Conservation (phyloP, 495 filamentous ascomycete genomes). For the Aspergillus sparsus region DNA sequence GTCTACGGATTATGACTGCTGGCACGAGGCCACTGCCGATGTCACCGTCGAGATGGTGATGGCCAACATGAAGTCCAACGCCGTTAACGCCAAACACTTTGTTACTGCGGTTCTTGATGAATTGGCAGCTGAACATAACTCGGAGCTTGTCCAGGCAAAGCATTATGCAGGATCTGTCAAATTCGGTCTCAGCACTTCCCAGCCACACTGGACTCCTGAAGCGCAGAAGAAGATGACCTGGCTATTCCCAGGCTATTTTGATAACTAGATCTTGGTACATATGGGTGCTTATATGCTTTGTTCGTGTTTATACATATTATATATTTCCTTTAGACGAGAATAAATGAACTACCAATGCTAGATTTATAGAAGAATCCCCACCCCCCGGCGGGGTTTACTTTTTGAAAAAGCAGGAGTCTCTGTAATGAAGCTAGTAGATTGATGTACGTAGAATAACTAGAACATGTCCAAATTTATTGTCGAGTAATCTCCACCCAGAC, state of each 20-base stretch:
- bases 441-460: too few species aligned
- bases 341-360: too few species aligned
- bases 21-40: conserved; percentile 70
- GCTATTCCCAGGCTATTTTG: conserved; percentile 65
- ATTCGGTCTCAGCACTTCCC: conserved; percentile 68
- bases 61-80: conserved; percentile 91
- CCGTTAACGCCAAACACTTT: conserved; percentile 79
- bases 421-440: too few species aligned
- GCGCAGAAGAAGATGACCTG: conserved; percentile 70
- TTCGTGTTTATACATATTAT: too few species aligned
- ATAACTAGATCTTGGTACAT: not conserved
- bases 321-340: too few species aligned
- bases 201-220: conserved; percentile 60
- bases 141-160: conserved; percentile 75
- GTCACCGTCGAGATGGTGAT: conserved; percentile 98
- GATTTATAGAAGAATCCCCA: too few species aligned
- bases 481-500: too few species aligned
- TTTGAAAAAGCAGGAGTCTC: too few species aligned
- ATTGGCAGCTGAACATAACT: conserved; percentile 72
- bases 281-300: too few species aligned
- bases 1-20: conserved; percentile 99
- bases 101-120: conserved; percentile 87
- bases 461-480: too few species aligned
- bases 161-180: conserved; percentile 55
- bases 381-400: too few species aligned